These are phyloP conservation scores for Coniochaeta hoffmannii DNA, from an alignment of 2,329 filamentous ascomycete genomes.

Conservation along the genomic window DNA sequence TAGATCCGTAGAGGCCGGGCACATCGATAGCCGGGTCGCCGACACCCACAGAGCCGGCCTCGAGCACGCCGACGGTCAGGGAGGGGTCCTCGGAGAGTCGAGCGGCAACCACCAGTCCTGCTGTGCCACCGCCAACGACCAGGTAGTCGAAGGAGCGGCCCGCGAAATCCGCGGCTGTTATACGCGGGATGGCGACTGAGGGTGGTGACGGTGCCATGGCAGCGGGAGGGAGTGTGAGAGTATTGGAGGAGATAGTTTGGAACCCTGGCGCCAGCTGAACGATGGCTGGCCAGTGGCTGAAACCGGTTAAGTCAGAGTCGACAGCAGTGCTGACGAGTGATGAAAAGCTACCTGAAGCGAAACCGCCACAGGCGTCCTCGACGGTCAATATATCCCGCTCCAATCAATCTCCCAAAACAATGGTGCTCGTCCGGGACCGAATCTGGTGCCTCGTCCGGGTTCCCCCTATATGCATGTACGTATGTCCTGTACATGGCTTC, in stretches of 20 bases:
- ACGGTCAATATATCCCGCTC: background rate
- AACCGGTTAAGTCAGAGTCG: background rate
- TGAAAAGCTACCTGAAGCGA: no score
- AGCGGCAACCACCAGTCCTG: slow-evolving; percentile 42
- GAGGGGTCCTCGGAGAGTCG: slow-evolving; percentile 35
- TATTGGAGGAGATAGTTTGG: background rate
- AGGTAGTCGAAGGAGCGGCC: slow-evolving; percentile 20
- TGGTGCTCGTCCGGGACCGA: background rate
- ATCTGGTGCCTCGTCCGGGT: background rate
- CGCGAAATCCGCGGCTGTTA: slow-evolving; percentile 9
- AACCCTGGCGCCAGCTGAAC: background rate
- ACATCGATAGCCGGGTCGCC: slow-evolving; percentile 21
- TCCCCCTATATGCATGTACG: no score
- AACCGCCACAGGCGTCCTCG: background rate
- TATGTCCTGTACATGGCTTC: no score
- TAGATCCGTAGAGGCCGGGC: slow-evolving; percentile 27
- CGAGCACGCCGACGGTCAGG: slow-evolving; percentile 34
- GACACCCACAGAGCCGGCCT: slow-evolving; percentile 28
- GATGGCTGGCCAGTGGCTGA: background rate
- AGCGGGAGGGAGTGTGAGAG: background rate
- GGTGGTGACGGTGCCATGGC: background rate
- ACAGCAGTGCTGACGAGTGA: background rate
- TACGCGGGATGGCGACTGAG: background rate
- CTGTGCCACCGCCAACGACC: slow-evolving; percentile 46
- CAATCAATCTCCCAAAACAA: background rate